Base-by-base conservation (phyloP, 2,329 filamentous ascomycete genomes). In the Kalmusia sp. region DNA sequence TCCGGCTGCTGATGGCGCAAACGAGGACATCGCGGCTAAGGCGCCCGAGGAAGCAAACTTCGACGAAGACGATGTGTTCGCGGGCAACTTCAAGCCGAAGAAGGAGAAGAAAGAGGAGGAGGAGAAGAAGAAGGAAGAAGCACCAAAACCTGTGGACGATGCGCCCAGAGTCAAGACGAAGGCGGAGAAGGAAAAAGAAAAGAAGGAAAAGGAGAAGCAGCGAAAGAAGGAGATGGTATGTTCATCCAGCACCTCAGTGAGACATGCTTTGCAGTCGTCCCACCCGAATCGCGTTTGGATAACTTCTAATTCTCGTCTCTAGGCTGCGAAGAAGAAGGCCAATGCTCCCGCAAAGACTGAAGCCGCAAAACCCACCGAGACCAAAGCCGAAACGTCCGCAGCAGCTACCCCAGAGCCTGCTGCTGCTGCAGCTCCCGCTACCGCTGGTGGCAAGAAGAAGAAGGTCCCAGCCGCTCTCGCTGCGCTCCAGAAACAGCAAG, bases 151-250 rank as follows among this genome's bases (percentile, higher is more conserved):
- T 74, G 67, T 74, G 73, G 69, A 65, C 21, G 72, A 70, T 33
- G 67, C 57, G 22, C 68, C 81, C 60, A 67, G 87, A 50, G 83
- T 98, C 43, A 87, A 98, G 79, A 96, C 92, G 33, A 99, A 98
- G 85, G 95, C 96, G 53, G 93, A 99, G 80, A 99, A 99, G 81
- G 95, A 99, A 76, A 96, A 92, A 78, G 83, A 93, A 70, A 98
- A 93, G 84, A 99, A 97, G 80, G 95, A 99, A 80, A 87, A 92
- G 57, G 95, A 99, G 81, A 99, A 99, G 86, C 91, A 95, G 79
- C 85, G 93, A 63, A 99, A 99, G 81, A 99, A 93, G 86, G 95
- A 99, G 77, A 90, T 98, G 85, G 92, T 95, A 75, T 52, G 80
- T 58, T 17, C 27, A 30, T 21, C 3, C 47, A 21, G 11, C 24